These are phyloP conservation scores for Zasmidium angulare DNA, from an alignment of 2,329 filamentous ascomycete genomes.

Conservation along the genomic window DNA sequence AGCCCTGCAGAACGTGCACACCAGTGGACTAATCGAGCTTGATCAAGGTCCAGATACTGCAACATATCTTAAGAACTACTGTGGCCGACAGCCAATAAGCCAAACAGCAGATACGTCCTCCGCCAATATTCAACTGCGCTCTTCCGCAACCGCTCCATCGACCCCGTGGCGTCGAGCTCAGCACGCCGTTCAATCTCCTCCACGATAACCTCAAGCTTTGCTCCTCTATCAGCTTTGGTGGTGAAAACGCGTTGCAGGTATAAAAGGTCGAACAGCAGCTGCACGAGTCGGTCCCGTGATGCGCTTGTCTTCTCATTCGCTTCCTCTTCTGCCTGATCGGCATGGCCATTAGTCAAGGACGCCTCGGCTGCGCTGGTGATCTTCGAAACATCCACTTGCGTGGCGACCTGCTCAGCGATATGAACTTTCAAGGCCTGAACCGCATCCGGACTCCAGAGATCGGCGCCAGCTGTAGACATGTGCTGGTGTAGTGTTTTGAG, in stretches of 20 bases:
- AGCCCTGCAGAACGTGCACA: too few relatives aligned
- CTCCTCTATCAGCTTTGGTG: neutral
- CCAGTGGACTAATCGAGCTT: too few relatives aligned
- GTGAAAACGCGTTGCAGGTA: conserved; percentile 40
- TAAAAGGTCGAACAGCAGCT: conserved; percentile 45
- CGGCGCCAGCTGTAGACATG: conserved; percentile 71
- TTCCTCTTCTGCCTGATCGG: conserved; percentile 15
- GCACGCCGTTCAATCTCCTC: conserved; percentile 49
- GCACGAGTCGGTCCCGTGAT: conserved; percentile 28
- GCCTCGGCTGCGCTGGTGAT: conserved; percentile 16
- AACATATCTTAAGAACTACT: neutral
- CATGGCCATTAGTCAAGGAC: conserved; percentile 19
- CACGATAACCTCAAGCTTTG: conserved; percentile 10
- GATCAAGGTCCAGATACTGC: too few relatives aligned
- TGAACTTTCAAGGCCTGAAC: conserved; percentile 62
- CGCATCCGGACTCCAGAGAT: conserved; percentile 76
- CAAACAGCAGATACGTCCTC: conserved; percentile 78
- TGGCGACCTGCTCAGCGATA: conserved; percentile 53
- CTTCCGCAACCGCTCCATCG: conserved; percentile 56
- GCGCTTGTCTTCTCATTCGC: conserved; percentile 13
- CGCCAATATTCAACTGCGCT: conserved; percentile 76
- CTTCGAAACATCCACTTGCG: conserved; percentile 37
- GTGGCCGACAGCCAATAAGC: conserved; percentile 56
- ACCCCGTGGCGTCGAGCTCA: conserved; percentile 45
- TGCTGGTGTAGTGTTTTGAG: conserved; percentile 62